Percentiles rank a stretch among this genome's conserved stretches.
These are phyloP conservation scores for Ophiosphaerella herpotricha DNA, from an alignment of 2,329 filamentous ascomycete species.

Conservation along the genomic window DNA sequence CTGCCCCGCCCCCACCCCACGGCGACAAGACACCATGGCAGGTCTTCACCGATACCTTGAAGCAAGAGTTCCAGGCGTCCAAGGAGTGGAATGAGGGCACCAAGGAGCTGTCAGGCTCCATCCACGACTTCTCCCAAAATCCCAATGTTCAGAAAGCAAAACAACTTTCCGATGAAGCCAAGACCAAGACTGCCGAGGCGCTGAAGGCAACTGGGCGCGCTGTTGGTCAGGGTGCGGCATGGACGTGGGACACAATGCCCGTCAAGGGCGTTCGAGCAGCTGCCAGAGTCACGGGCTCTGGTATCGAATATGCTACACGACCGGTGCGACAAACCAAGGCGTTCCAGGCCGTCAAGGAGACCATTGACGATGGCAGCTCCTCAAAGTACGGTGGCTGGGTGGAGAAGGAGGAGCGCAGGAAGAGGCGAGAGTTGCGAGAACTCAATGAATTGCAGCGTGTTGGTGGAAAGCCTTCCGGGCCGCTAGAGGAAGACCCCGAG, in stretches of 20 bases:
- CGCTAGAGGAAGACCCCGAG: constrained; percentile 83
- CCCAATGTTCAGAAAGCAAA: constrained; percentile 85
- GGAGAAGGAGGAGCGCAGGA: constrained; percentile 91
- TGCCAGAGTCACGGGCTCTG: constrained; percentile 82
- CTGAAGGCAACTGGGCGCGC: constrained; percentile 84
- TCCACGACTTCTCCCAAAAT: constrained; percentile 90
- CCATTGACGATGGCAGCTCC: constrained; percentile 95
- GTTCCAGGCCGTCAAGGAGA: constrained; percentile 89
- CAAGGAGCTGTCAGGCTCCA: constrained; percentile 86
- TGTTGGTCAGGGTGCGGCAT: constrained; percentile 87
- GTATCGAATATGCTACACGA: constrained; percentile 90
- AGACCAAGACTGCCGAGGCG: constrained; percentile 76
- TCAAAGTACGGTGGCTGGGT: constrained; percentile 95
- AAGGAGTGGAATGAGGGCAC: constrained; percentile 99
- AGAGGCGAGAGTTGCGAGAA: constrained; percentile 74
- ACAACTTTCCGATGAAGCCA: constrained; percentile 81
- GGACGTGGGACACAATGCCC: constrained; percentile 96
- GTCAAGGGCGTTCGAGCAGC: constrained; percentile 90
- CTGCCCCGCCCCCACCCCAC: constrained; percentile 89
- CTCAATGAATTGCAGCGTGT: constrained; percentile 60
- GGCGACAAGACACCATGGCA: constrained; percentile 99
- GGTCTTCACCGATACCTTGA: constrained; percentile 96
- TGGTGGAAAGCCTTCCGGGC: constrained; percentile 57
- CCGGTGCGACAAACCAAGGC: constrained; percentile 93
- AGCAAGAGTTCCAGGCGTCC: constrained; percentile 90